Conservation (phyloP, 2,329 filamentous ascomycete species). For the Neonectria sp. region DNA sequence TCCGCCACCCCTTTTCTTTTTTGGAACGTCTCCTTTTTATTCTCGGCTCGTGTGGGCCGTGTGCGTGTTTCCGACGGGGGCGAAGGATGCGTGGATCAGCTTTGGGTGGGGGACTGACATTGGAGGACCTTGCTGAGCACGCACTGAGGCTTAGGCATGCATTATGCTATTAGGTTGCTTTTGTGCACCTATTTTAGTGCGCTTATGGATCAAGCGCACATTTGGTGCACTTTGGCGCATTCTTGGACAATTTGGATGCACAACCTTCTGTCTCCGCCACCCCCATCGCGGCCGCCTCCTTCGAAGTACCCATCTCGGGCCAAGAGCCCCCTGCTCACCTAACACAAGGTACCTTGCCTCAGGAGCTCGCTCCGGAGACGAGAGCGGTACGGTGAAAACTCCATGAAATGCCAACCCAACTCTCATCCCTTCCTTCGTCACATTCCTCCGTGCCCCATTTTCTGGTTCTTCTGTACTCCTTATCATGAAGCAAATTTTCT, state of each 20-base stretch:
- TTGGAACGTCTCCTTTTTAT: constrained; percentile 5
- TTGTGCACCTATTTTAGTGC: constrained; percentile 7
- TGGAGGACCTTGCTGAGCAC: not conserved
- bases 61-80: not conserved
- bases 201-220: not conserved
- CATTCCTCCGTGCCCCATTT: not conserved
- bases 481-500: not conserved
- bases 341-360: not conserved
- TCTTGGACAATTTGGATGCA: not conserved
- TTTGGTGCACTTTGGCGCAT: not conserved
- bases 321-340: not conserved
- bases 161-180: not conserved
- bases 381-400: not conserved
- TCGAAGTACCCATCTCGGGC: not conserved
- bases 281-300: constrained; percentile 3
- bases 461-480: not conserved
- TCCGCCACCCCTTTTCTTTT: constrained; percentile 14
- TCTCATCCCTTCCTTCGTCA: not conserved
- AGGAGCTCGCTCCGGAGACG: not conserved
- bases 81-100: constrained; percentile 6
- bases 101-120: not conserved
- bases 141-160: constrained; percentile 1
- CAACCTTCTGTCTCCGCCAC: not conserved
- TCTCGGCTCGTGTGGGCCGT: not conserved
- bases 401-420: not conserved